Conservation (phyloP, 495 filamentous ascomycete genomes). For the Hypoxylon trugodes region DNA sequence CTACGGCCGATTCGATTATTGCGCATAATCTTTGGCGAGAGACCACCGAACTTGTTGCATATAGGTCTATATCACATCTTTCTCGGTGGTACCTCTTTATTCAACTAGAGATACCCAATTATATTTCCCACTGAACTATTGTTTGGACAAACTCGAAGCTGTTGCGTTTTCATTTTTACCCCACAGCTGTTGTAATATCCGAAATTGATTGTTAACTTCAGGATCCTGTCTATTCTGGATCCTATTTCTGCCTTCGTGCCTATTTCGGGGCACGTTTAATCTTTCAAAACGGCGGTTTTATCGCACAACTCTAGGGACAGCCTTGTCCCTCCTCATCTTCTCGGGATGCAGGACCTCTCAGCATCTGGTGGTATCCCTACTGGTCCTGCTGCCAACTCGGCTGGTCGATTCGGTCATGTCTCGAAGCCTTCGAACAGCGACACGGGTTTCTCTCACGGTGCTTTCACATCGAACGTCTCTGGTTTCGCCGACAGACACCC, state of each 20-base stretch:
- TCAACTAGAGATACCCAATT: constrained; percentile 43
- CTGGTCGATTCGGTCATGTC: constrained; percentile 67
- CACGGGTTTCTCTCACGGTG: constrained; percentile 90
- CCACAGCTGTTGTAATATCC: constrained; percentile 43
- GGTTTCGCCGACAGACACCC: constrained; percentile 85
- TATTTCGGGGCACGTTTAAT: constrained; percentile 61
- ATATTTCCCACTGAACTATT: constrained; percentile 39
- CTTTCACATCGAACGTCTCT: constrained; percentile 81
- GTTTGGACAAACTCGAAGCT: constrained; percentile 36
- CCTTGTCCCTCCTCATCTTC: constrained; percentile 78
- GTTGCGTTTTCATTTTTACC: constrained; percentile 34
- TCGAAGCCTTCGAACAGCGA: constrained; percentile 80
- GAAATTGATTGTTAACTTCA: constrained; percentile 37
- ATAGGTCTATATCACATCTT: constrained; percentile 42
- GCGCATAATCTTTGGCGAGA: constrained; percentile 31
- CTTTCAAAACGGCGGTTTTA: constrained; percentile 75
- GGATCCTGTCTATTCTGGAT: constrained; percentile 37
- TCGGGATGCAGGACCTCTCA: constrained; percentile 88
- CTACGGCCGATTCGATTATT: constrained; percentile 35
- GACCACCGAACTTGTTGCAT: constrained; percentile 37
- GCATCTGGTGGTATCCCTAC: constrained; percentile 58
- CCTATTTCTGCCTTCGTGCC: constrained; percentile 55
- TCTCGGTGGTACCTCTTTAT: constrained; percentile 38
- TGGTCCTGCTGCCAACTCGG: constrained; percentile 63
- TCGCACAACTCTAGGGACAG: constrained; percentile 74